Evolutionary conservation across 2,329 filamentous ascomycete species (phyloP).

Genomic region (Penicillium sp.): DNA sequence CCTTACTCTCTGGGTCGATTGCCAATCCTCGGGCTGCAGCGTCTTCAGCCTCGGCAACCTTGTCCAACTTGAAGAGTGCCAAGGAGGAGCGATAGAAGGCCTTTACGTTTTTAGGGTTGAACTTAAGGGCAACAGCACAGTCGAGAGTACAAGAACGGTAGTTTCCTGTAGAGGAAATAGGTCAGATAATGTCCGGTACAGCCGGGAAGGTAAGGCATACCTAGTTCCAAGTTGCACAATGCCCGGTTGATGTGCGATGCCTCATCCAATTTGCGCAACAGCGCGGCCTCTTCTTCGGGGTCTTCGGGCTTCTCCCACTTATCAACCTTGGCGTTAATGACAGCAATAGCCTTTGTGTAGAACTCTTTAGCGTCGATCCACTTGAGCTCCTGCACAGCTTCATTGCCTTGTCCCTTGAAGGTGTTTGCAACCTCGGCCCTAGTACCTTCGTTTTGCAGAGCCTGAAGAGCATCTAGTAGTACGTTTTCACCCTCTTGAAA

Average conservation of each 20-base stretch:
- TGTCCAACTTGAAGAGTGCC: conserved; percentile 70
- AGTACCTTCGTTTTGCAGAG: conserved; percentile 86
- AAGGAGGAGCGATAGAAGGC: conserved; percentile 77
- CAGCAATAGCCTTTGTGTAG: conserved; percentile 74
- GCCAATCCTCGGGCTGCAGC: conserved; percentile 64
- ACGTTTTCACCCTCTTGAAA: conserved; percentile 59
- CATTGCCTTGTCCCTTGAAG: conserved; percentile 89
- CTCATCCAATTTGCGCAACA: conserved; percentile 61
- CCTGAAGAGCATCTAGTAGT: conserved; percentile 75
- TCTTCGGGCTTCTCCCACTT: conserved; percentile 46
- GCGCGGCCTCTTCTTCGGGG: conserved; percentile 49
- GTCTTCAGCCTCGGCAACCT: conserved; percentile 70
- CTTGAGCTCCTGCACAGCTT: conserved; percentile 63
- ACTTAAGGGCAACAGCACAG: conserved; percentile 65
- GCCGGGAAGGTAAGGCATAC: conserved; percentile 36
- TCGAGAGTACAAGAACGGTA: conserved; percentile 79
- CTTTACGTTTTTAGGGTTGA: conserved; percentile 77
- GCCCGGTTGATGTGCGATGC: conserved; percentile 77
- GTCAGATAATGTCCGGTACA: not conserved
- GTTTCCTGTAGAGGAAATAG: conserved; percentile 50
- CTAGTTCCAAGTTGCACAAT: conserved; percentile 76
- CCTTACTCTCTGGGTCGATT: conserved; percentile 60
- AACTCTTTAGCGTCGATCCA: conserved; percentile 84
- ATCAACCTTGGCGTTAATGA: conserved; percentile 57
- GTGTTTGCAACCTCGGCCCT: conserved; percentile 70